Evolutionary conservation across 306 rosid species (phyloP), one percentile per base, ranked within the genome.

Genomic region (Gastrolobium villosum): DNA sequence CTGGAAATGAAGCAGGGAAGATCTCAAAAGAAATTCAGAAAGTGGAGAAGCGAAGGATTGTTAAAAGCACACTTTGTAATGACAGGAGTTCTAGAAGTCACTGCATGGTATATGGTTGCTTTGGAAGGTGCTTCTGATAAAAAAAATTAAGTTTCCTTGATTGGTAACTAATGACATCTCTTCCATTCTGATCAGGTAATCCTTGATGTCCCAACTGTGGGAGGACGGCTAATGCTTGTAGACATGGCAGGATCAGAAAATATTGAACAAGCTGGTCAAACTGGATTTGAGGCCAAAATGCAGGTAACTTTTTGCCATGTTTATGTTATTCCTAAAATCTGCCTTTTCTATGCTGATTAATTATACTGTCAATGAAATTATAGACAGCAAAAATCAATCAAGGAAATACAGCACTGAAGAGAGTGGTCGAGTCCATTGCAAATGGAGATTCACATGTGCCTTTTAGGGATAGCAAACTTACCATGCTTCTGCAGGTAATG

Each of bases 161-260:
- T 30, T 79, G 44, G 39, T 67, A 43, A 39, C 13, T 70, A 64
- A 36, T 75, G 59, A 56, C 67, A 64, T 73, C 26, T 69, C 64
- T 71, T 74, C 46, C 8, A 56, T 46, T 78, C 31, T 82, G 34
- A 57, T 65, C 82, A 96, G 99, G 86, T 96, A 65, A 93, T 96
- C 74, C 96, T 96, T 45, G 98, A 96, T 77, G 98, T 93, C 55
- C 99, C 99, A 11, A 96, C 91, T 0, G 94, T 91, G 37, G 99
- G 99, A 78, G 99, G 99, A 15, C 84, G 99, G 40, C 80, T 96
- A 77, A 96, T 96, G 96, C 99, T 96, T 45, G 98, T 96, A 4
- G 99, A 96, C 83, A 96, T 96, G 99, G 99, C 99, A 20, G 99
- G 99, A 65, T 96, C 99, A 10, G 99, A 96, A 76, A 93, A 96